Base-by-base conservation (phyloP, 2,329 filamentous ascomycete species). In the Hymenoscyphus fraxineus region DNA sequence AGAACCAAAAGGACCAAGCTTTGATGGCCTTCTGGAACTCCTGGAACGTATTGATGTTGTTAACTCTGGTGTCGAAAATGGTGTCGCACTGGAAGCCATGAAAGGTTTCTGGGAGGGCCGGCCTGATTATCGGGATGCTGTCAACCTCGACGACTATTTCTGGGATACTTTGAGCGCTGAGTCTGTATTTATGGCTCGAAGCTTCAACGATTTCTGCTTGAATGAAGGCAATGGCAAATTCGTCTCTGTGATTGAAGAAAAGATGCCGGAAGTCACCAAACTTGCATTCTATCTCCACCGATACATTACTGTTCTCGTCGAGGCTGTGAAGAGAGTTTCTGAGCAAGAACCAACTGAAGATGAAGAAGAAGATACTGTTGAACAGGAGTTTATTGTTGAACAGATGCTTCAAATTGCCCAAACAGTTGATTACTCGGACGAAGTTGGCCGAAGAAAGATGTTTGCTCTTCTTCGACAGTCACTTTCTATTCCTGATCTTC, bases 401-500 rank as follows among this genome's bases (percentile, higher is more conserved):
- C 96, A 99, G 75, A 82, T 99, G 64, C 86, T 99, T 41, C 90
- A 97, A 72, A 96, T 99, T 73, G 91, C 92, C 5, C 83, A 93
- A 65, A 96, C 92, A 1, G 85, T 98, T 60, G 95, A 99, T 77
- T 99, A 98, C 77, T 93, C 92, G n/a, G 95, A 99, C 74, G 95
- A 98, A 77, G 91, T 97, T 67, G 95, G 95, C 59, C 87, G 95
- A 69, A 85, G 94, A 65, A 96, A 97, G 79, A 98, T 99, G 93
- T 97, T 96, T 76, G 88, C 91, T 19, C 83, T 98, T 40, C 85
- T 98, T 65, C 86, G 95, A 63, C 92, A 96, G 75, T 89, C 90
- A 1, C 81, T 99, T 16, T 93, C 93, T 0, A 88, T 93, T 61
- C 87, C 93, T 3, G 91, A 96, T 70, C 82, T 99, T 1, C 93